These are phyloP conservation scores for Claviceps pusilla DNA, from an alignment of 2,329 filamentous ascomycete species.

Conservation along the genomic window DNA sequence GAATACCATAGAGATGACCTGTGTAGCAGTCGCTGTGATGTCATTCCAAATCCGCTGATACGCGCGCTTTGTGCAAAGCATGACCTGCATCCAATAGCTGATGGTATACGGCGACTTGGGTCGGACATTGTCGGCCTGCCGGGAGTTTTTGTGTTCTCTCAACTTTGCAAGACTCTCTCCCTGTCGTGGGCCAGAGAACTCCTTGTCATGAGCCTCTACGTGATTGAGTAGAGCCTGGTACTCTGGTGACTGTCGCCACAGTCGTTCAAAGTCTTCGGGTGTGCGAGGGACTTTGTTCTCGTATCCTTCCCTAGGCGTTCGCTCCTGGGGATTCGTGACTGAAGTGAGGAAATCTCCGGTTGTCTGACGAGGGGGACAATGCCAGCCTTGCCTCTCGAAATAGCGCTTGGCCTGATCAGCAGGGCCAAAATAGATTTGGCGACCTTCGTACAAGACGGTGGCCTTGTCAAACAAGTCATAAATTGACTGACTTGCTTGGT, in stretches of 20 bases:
- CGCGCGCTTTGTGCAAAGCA: conserved; percentile 33
- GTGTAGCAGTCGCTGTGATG: conserved; percentile 30
- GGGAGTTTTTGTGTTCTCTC: conserved; percentile 31
- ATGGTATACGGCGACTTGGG: conserved; percentile 44
- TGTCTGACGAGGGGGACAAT: conserved; percentile 51
- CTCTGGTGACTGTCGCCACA: conserved; percentile 31
- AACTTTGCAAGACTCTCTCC: conserved; percentile 24
- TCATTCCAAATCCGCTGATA: conserved; percentile 39
- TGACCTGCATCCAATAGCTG: conserved; percentile 37
- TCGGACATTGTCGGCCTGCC: conserved; percentile 38
- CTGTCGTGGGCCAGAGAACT: conserved; percentile 27
- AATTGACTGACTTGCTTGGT: conserved; percentile 55
- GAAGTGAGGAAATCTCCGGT: conserved; percentile 57
- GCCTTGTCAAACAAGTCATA: conserved; percentile 65
- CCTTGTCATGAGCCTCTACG: conserved; percentile 34
- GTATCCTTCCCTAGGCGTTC: conserved; percentile 39
- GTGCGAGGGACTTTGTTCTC: conserved; percentile 50
- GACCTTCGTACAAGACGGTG: conserved; percentile 59
- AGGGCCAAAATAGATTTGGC: conserved; percentile 62
- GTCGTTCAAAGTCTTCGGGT: conserved; percentile 49
- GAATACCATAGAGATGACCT: conserved; percentile 32
- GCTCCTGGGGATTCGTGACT: conserved; percentile 49
- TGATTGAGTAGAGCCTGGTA: conserved; percentile 28
- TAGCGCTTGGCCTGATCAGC: conserved; percentile 43
- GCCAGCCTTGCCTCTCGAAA: conserved; percentile 55